These are phyloP conservation scores for Fagopyrum esculentum DNA, from an alignment of 148 eudicot species.

Conservation along the genomic window DNA sequence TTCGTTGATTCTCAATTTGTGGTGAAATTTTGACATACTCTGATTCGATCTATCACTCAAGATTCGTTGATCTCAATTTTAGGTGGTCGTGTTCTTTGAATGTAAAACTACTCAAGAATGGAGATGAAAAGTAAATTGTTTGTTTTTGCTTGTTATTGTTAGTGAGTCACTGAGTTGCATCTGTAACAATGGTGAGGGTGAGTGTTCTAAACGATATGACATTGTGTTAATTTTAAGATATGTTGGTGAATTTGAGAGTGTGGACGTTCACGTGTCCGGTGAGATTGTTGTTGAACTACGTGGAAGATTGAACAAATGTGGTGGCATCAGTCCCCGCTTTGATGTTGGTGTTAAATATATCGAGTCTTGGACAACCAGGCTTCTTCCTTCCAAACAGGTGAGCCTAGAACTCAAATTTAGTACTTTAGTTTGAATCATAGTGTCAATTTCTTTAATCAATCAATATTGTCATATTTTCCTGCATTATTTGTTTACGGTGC, in stretches of 20 bases:
- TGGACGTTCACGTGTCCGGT: slow-evolving; percentile 37
- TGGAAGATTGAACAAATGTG: slow-evolving; percentile 47
- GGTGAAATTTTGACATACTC: too few relatives aligned
- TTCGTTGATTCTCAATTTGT: too few relatives aligned
- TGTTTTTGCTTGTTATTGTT: background rate
- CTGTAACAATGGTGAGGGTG: slow-evolving; percentile 40
- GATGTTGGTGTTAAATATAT: slow-evolving; percentile 59
- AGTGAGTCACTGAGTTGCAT: slow-evolving; percentile 3
- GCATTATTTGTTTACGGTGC: background rate
- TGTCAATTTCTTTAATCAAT: background rate
- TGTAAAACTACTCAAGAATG: too few relatives aligned
- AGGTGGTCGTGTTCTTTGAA: too few relatives aligned
- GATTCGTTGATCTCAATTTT: too few relatives aligned
- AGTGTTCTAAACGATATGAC: slow-evolving; percentile 46
- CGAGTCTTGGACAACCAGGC: slow-evolving; percentile 55
- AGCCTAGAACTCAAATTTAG: background rate
- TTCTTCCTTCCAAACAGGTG: slow-evolving; percentile 47
- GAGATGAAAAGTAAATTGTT: background rate
- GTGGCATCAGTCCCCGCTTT: slow-evolving; percentile 52
- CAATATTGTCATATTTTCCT: background rate
- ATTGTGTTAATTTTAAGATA: slow-evolving; percentile 19
- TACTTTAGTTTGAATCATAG: background rate
- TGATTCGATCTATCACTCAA: too few relatives aligned
- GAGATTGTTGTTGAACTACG: slow-evolving; percentile 39
- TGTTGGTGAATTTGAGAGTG: slow-evolving; percentile 42